Base-by-base conservation (phyloP, 768 basidiomycete genomes). In the Daedaleopsis sinensis region DNA sequence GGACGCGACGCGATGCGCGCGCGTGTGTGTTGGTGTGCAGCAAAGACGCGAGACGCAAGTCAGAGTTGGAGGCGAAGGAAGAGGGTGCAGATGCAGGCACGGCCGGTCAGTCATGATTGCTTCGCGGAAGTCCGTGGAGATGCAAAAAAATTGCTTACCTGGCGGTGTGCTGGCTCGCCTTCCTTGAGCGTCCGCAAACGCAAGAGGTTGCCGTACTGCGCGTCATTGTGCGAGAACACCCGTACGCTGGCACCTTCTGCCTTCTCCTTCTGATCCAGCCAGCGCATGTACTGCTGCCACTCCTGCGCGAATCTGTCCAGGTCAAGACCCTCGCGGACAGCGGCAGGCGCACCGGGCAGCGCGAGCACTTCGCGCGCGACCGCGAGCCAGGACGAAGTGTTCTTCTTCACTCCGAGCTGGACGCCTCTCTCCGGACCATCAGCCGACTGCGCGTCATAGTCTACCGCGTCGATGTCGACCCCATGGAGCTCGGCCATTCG, bases 401-500 rank as follows among this genome's bases (percentile, higher is more conserved):
- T 91, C 72, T 81, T 82, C 73, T 82, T 81, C 4, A 83, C 85
- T 18, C 81, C 85, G 51, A 89, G 79, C 57, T 85, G 81, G 79
- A 84, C 81, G 18, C 77, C 81, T 54, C 76, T 78, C 54, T 79
- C 77, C 71, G 80, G 80, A 8, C 78, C 74, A 37, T 68, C 70
- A 37, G 70, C 74, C 46, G 71, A 70, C 19, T 73, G 68, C 50
- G 77, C 72, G 42, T 78, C 74, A 39, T 77, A 78, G 68, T 85
- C 84, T 49, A 98, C 80, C 46, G 80, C 79, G 15, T 82, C 80
- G 54, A 97, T 81, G 69, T 96, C 94, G 50, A 98, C 96, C 24
- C 88, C 86, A 75, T 99, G 97, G 36, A 99, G 82, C 74, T 98
- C 96, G 21, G 94, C 88, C 96, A 98, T 98, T 37, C 96, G 83